Evolutionary conservation across 768 basidiomycete genomes (phyloP).

Genomic region (Nidularia sp.): DNA sequence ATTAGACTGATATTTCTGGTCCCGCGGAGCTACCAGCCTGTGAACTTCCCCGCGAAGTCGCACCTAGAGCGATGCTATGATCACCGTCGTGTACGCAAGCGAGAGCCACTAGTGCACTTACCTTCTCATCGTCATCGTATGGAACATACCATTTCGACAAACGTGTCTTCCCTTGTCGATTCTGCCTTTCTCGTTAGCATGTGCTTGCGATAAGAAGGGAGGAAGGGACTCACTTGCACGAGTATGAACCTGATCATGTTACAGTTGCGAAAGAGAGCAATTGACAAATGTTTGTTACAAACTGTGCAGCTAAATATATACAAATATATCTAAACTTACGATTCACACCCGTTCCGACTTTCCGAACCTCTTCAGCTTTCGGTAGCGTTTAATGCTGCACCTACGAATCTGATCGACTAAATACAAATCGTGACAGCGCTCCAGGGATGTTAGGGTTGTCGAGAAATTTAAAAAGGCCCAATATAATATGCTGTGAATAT

Average conservation of each 20-base stretch:
- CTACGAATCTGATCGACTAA: too few species aligned
- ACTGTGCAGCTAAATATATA: neutral
- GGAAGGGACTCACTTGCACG: slow-evolving; percentile 67
- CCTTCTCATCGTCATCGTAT: slow-evolving; percentile 99
- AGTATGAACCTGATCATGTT: slow-evolving; percentile 96
- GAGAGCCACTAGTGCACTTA: slow-evolving; percentile 18
- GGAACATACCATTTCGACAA: slow-evolving; percentile 99
- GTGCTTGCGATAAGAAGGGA: neutral
- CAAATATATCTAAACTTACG: neutral
- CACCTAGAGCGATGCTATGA: slow-evolving; percentile 45
- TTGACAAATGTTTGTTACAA: slow-evolving; percentile 9
- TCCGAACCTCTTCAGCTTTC: too few species aligned
- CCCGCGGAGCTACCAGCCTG: slow-evolving; percentile 89
- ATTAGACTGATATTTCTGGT: slow-evolving; percentile 99
- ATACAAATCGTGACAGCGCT: too few species aligned
- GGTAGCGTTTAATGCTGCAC: too few species aligned
- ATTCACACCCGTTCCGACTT: neutral
- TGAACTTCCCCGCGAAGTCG: slow-evolving; percentile 96
- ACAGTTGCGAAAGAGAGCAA: slow-evolving; percentile 6
- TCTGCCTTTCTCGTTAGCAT: slow-evolving; percentile 43
- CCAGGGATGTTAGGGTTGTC: too few species aligned
- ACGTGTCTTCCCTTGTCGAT: slow-evolving; percentile 96
- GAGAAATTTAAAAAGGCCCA: too few species aligned
- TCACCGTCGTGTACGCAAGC: neutral
- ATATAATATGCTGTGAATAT: too few species aligned